phyloP scores from a whole-genome alignment of 306 rosid species.

The Glycine tomentella region DNA sequence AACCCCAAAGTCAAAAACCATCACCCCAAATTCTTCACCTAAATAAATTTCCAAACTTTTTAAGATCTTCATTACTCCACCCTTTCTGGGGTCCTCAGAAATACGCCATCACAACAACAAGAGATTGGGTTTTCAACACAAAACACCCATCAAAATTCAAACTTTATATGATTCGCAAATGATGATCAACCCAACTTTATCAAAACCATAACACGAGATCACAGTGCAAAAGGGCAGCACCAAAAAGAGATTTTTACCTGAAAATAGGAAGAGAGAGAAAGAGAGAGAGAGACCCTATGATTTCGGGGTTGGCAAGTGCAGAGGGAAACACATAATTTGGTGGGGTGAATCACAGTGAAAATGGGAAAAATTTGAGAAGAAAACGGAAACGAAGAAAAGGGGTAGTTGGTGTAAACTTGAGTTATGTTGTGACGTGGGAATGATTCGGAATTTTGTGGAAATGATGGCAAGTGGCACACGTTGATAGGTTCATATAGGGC shows the following conservation, averaged over 20 bases:
- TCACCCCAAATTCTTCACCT: background rate
- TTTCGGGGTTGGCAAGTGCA: conserved; percentile 24
- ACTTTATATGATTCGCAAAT: background rate
- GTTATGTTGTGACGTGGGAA: conserved; percentile 4
- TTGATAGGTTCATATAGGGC: background rate
- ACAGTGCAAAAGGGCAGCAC: background rate
- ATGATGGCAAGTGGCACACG: conserved; percentile 32
- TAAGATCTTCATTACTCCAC: no score
- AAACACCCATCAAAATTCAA: conserved; percentile 14
- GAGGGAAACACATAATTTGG: conserved; percentile 20
- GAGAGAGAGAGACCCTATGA: conserved; percentile 21
- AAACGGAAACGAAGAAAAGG: conserved; percentile 13
- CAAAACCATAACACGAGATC: conserved; percentile 10
- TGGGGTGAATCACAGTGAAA: conserved; percentile 30
- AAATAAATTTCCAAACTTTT: background rate
- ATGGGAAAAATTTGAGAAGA: conserved; percentile 30
- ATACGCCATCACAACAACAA: background rate
- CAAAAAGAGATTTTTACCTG: conserved; percentile 17
- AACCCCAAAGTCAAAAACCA: conserved; percentile 14
- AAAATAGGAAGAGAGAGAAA: background rate
- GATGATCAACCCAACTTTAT: conserved; percentile 20
- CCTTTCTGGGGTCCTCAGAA: conserved; percentile 5
- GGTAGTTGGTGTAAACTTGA: conserved; percentile 26
- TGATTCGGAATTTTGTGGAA: conserved; percentile 27
- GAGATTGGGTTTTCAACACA: background rate